Base-by-base conservation (phyloP, 208 protist species). In the Acanthamoeba triangularis region DNA sequence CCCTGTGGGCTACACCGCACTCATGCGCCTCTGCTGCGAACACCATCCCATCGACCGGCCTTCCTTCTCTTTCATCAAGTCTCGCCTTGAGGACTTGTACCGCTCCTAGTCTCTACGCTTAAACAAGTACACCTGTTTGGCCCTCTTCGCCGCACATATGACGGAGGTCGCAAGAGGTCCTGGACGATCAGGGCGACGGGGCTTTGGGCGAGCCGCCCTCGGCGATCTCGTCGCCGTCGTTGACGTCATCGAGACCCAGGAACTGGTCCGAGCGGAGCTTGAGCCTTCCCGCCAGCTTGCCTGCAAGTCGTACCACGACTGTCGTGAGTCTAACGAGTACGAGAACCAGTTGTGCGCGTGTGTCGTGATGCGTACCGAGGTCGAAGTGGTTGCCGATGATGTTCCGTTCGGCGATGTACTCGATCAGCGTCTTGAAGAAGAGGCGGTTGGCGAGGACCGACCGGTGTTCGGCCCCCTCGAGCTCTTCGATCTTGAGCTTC, bases 361-460 rank as follows among this genome's bases (percentile, higher is more conserved):
- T n/a, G n/a, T 41, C 37, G 37, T 41, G 37, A 41, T 2, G 30
- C 13, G 10, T 49, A 85, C 76, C 76, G 41, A 85, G 44, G 20
- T 85, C 76, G 13, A 35, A 25, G 28, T 37, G 14, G 16, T 47
- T 59, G 44, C 47, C 28, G 25, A 85, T 85, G 41, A 35, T 56
- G 35, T n/a, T 35, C 6, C 33, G 10, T 18, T 72, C 84, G 6
- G 84, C 84, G 20, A 91, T 33, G 84, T 91, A 91, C 56, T 91
- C 84, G 35, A 91, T 91, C n/a, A 91, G 84, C 14, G 4, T 91
- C 54, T 85, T 85, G 76, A 85, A 91, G 35, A 91, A 91, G n/a
- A 91, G 84, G n/a, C 84, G 47, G 25, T 91, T 91, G 84, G 84
- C 84, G 18, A 91, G 84, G 35, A 91, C 67, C 84, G 10, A 16